Conservation (phyloP, 225 moss, liverwort and hornwort genomes). For the Polytrichum commune region DNA sequence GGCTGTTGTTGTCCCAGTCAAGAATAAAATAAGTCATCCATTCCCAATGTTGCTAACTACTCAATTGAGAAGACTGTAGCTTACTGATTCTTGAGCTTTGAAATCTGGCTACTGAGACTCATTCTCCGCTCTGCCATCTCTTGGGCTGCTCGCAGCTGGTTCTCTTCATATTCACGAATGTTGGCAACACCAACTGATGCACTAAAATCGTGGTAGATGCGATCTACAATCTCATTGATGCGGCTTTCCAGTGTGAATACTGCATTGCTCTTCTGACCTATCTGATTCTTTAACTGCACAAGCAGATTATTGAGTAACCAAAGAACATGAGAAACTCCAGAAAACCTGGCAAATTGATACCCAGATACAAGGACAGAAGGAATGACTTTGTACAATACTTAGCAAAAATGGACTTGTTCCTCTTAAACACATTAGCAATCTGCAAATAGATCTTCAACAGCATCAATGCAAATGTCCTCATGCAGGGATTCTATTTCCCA, state of each 20-base stretch:
- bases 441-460: no score
- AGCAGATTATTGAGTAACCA: conserved; percentile 11
- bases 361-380: no score
- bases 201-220: conserved; percentile 84
- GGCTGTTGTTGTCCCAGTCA: no score
- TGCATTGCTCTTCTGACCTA: conserved; percentile 52
- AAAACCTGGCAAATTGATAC: no score
- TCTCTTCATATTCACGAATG: conserved; percentile 97
- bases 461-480: no score
- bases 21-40: no score
- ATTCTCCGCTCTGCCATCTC: conserved; percentile 84
- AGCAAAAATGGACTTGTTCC: no score
- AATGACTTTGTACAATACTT: no score
- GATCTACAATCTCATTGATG: conserved; percentile 81
- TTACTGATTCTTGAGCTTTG: conserved; percentile 93
- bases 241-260: conserved; percentile 65
- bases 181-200: conserved; percentile 96
- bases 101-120: conserved; percentile 84
- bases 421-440: no score
- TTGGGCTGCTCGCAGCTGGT: conserved; percentile 88
- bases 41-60: no score
- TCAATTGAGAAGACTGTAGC: neutral
- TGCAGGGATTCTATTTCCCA: no score
- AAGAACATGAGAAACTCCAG: no score
- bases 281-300: conserved; percentile 72